Percentiles rank a stretch among this genome's conserved stretches.
Evolutionary conservation across 2,329 filamentous ascomycete species (phyloP).

Genomic region (Colletotrichum cuscutae): DNA sequence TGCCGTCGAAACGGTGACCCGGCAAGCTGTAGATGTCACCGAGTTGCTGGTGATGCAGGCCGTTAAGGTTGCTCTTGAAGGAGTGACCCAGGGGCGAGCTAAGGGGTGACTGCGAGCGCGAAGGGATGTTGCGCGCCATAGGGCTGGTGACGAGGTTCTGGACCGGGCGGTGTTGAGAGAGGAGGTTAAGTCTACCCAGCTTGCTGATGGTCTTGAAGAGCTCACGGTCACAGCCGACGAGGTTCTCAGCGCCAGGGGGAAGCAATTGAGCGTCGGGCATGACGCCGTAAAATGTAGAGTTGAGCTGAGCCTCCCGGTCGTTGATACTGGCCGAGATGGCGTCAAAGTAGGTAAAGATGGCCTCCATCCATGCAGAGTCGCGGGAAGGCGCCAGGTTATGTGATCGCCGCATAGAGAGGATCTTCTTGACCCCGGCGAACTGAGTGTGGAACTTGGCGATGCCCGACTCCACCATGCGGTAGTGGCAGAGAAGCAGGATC

Average conservation of each 20-base stretch:
- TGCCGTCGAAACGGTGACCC: constrained; percentile 72
- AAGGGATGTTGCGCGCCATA: constrained; percentile 38
- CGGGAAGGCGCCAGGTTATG: constrained; percentile 63
- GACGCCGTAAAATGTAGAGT: constrained; percentile 71
- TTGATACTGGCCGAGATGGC: constrained; percentile 93
- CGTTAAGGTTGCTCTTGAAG: constrained; percentile 50
- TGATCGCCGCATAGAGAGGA: constrained; percentile 78
- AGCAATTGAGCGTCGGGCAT: constrained; percentile 59
- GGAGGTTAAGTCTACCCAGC: constrained; percentile 84
- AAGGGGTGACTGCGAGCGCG: constrained; percentile 50
- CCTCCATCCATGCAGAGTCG: constrained; percentile 89
- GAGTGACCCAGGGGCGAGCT: constrained; percentile 54
- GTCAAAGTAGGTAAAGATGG: constrained; percentile 94
- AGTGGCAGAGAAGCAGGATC: constrained; percentile 87
- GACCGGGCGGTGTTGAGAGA: constrained; percentile 76
- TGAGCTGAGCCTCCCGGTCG: constrained; percentile 86
- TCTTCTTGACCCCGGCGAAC: constrained; percentile 91
- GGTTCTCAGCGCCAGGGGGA: constrained; percentile 78
- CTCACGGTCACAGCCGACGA: constrained; percentile 86
- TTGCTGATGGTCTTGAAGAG: constrained; percentile 88
- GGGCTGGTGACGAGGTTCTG: constrained; percentile 44
- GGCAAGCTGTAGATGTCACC: constrained; percentile 51
- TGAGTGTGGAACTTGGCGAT: constrained; percentile 94
- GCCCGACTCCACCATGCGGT: constrained; percentile 92
- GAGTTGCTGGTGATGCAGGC: constrained; percentile 41